These are phyloP conservation scores for Kodamaea neixiangensis DNA, from an alignment of 805 yeast genomes.

Conservation along the genomic window DNA sequence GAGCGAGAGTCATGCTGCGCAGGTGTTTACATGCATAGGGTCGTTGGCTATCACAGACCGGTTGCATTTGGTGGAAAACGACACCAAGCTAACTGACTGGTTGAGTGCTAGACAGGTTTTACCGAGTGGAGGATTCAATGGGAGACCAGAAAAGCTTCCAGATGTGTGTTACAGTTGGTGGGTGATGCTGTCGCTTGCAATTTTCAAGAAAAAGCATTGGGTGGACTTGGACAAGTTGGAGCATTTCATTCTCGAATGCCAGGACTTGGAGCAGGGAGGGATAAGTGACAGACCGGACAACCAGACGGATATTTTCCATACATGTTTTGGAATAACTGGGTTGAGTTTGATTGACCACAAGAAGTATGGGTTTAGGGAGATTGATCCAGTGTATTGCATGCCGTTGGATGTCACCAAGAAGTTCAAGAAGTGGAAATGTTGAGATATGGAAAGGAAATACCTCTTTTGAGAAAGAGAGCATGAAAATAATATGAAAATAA, in stretches of 20 bases:
- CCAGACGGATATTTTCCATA: constrained; percentile 91
- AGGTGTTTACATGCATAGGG: constrained; percentile 83
- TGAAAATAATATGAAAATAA: too few relatives aligned
- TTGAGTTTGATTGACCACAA: constrained; percentile 71
- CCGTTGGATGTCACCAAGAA: constrained; percentile 51
- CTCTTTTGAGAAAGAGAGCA: too few relatives aligned
- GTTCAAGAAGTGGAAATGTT: constrained; percentile 31
- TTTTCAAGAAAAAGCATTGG: constrained; percentile 70
- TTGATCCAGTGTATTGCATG: constrained; percentile 88
- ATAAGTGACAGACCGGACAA: constrained; percentile 90
- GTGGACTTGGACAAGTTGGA: constrained; percentile 66
- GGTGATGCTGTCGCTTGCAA: constrained; percentile 78
- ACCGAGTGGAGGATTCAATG: constrained; percentile 87
- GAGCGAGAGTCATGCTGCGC: constrained; percentile 94
- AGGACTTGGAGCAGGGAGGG: constrained; percentile 81
- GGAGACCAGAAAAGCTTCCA: constrained; percentile 92
- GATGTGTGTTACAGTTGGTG: constrained; percentile 99
- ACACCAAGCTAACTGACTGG: constrained; percentile 74
- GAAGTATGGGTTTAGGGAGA: constrained; percentile 48
- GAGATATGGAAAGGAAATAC: too few relatives aligned
- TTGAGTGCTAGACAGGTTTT: constrained; percentile 82
- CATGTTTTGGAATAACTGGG: constrained; percentile 88
- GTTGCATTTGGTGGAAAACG: constrained; percentile 48
- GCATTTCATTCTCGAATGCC: constrained; percentile 71
- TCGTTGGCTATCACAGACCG: constrained; percentile 68